Evolutionary conservation across 768 basidiomycete species (phyloP).

Genomic region (Tylopilus plumbeoviolaceoides): DNA sequence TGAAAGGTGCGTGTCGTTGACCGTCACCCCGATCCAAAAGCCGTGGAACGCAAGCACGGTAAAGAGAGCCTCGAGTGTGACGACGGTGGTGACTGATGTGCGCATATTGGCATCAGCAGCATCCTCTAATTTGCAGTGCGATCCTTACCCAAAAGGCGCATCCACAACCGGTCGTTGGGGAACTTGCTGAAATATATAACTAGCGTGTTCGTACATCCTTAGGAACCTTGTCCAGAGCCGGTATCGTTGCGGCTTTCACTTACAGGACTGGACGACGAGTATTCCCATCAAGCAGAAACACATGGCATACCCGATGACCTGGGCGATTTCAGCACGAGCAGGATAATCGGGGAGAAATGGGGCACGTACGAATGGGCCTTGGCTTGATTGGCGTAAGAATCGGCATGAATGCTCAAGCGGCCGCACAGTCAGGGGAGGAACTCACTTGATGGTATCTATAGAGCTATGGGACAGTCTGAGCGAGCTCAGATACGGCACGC

Average conservation of each 20-base stretch:
- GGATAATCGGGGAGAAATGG: background rate
- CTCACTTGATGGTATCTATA: background rate
- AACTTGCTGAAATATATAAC: background rate
- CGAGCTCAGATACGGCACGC: background rate
- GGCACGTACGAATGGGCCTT: background rate
- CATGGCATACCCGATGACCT: background rate
- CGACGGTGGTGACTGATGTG: background rate
- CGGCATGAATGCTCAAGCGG: background rate
- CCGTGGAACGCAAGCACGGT: background rate
- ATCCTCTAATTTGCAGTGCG: background rate
- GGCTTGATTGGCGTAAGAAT: background rate
- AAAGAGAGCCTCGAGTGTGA: background rate
- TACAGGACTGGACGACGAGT: too few species aligned
- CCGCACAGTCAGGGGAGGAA: background rate
- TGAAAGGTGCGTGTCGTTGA: too few species aligned
- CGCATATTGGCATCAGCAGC: background rate
- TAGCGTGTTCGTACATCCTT: too few species aligned
- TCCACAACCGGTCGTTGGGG: background rate
- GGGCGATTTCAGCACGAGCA: background rate
- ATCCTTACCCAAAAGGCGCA: background rate
- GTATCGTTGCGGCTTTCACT: too few species aligned
- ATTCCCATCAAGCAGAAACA: background rate
- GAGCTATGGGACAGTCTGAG: background rate
- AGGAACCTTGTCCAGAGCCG: too few species aligned
- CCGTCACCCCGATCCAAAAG: too few species aligned